Conservation (phyloP, 2,329 filamentous ascomycete genomes). For the Malbranchea cinnamomea region DNA sequence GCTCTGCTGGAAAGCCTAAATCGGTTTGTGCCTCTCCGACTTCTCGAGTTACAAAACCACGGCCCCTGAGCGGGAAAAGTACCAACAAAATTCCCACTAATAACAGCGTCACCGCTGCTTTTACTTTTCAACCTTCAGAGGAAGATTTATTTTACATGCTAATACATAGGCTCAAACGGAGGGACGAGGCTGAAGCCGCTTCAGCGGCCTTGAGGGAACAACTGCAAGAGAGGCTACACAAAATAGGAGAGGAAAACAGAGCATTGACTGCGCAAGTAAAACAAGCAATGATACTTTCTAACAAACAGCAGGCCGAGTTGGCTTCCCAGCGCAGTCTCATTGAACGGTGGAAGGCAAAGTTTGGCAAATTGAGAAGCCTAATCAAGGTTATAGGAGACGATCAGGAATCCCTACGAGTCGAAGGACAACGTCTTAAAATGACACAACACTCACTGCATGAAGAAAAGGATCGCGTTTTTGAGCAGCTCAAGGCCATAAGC, state of each 20-base stretch:
- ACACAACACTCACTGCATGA: conserved; percentile 12
- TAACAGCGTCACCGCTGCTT: background rate
- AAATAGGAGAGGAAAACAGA: conserved; percentile 17
- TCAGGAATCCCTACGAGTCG: conserved; percentile 18
- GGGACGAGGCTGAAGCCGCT: conserved; percentile 20
- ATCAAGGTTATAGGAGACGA: conserved; percentile 21
- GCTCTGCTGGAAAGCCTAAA: too few relatives aligned
- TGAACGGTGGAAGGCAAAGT: conserved; percentile 21
- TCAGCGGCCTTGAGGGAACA: conserved; percentile 13
- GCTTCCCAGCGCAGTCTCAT: conserved; percentile 14
- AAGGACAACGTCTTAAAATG: conserved; percentile 16
- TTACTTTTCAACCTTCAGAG: conserved; percentile 15
- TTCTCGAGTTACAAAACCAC: too few relatives aligned
- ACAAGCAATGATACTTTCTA: conserved; percentile 9
- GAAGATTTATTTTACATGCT: conserved; percentile 23
- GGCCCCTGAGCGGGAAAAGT: too few relatives aligned
- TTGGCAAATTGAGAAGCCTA: conserved; percentile 18
- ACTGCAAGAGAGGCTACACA: conserved; percentile 15
- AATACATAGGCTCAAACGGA: conserved; percentile 18
- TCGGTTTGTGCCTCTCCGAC: too few relatives aligned
- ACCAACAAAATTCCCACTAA: too few relatives aligned
- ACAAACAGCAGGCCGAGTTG: conserved; percentile 13
- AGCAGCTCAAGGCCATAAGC: conserved; percentile 14
- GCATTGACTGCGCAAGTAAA: conserved; percentile 14
- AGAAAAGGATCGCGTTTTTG: conserved; percentile 15